Base-by-base conservation (phyloP, 805 yeast genomes). In the Teunomyces kruisii region DNA sequence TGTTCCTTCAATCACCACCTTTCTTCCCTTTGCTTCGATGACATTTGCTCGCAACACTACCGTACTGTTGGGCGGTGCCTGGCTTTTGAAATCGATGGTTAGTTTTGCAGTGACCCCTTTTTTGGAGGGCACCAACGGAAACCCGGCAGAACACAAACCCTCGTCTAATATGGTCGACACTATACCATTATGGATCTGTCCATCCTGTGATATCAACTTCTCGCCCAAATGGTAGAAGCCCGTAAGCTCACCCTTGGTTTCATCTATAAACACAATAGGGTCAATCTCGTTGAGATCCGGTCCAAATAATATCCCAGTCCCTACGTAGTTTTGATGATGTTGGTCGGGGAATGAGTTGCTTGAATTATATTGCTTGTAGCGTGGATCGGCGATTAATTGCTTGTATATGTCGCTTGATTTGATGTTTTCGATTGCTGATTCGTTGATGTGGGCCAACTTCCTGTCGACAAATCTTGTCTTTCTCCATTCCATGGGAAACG, bases 21-120 rank as follows among this genome's bases (percentile, higher is more conserved):
- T 91, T 36, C 98, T 72, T 0, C 97, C 97, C 49, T 83, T 84
- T 9, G 65, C 57, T 55, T 85, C 80, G 1, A 62, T 62, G 1
- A 91, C 90, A 37, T 77, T 71, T 0, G 95, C 96, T 35, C 72
- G 72, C 39, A 94, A 64, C 10, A 88, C 71, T 2, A 90, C 79
- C 8, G 83, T 80, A 16, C 83, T 71, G 47, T 81, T 78, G 0
- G 90, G 84, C 2, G 74, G 75, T 0, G 81, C 80, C 32, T 84
- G 86, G 50, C 74, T 76, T 33, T 75, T 74, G 63, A 88, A 92
- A 42, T 85, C 73, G 7, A 92, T 71, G 2, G 76, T 65, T 35
- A 92, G 69, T 41, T 74, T 76, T 0, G 96, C 99, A 0, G 99
- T 92, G 17, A 94, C 96, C 10, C 98, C 99, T 41, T 85, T 74